Conservation (phyloP, 106 monocot genomes). For the Dioscorea zingiberensis region DNA sequence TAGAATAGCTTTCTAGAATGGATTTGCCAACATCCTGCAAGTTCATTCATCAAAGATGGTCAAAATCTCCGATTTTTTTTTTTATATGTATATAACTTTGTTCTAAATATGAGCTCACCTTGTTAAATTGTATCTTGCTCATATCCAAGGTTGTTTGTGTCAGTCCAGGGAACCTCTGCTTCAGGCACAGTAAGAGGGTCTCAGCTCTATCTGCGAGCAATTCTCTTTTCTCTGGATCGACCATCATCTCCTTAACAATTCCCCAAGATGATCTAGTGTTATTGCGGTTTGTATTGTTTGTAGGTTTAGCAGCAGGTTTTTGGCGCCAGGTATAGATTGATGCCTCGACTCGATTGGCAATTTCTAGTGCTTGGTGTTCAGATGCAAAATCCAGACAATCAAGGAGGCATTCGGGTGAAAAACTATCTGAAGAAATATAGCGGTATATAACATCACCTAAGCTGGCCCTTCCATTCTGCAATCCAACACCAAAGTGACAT, state of each 20-base stretch:
- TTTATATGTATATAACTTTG: no score
- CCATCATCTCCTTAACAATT: slow-evolving; percentile 66
- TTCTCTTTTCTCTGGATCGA: slow-evolving; percentile 57
- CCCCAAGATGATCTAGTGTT: slow-evolving; percentile 52
- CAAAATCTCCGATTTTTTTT: background rate
- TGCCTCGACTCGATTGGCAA: slow-evolving; percentile 80
- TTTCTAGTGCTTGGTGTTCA: slow-evolving; percentile 79
- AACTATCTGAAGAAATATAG: slow-evolving; percentile 71
- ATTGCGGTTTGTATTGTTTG: slow-evolving; percentile 15
- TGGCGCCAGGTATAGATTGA: slow-evolving; percentile 66
- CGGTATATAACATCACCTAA: slow-evolving; percentile 73
- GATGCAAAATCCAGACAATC: slow-evolving; percentile 77
- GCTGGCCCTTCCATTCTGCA: slow-evolving; percentile 66
- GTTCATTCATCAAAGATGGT: background rate
- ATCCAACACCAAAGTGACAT: background rate
- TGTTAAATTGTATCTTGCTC: slow-evolving; percentile 90
- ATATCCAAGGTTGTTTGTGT: slow-evolving; percentile 83
- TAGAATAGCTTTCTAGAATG: slow-evolving; percentile 87
- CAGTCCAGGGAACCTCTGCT: slow-evolving; percentile 82
- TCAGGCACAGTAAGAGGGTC: slow-evolving; percentile 67
- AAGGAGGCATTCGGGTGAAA: slow-evolving; percentile 73
- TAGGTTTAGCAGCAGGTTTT: slow-evolving; percentile 20
- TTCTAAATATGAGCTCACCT: no score
- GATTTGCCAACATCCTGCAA: slow-evolving; percentile 89
- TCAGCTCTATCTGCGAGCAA: slow-evolving; percentile 79